Percentiles rank a stretch among this genome's conserved stretches.
phyloP scores from a whole-genome alignment of 495 filamentous ascomycete genomes.

The Bathelium albidoporum region DNA sequence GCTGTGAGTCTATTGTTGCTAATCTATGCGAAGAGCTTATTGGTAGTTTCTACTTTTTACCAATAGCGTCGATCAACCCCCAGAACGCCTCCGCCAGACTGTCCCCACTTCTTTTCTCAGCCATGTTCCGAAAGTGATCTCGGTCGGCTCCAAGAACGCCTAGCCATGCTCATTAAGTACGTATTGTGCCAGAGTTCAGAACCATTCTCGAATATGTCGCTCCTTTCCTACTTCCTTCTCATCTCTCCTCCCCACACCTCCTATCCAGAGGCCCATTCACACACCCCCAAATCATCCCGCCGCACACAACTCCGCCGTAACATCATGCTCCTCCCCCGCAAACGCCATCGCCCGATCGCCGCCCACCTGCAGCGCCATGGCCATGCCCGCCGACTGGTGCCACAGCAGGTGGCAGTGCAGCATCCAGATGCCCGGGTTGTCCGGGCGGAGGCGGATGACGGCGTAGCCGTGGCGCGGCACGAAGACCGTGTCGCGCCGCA shows the following conservation, averaged over 20 bases:
- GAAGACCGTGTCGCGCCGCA: conserved; percentile 23
- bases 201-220: too few species aligned
- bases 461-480: conserved; percentile 20
- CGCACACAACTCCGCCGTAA: neutral
- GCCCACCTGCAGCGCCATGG: conserved; percentile 19
- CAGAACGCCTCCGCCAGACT: neutral
- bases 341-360: neutral
- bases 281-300: neutral
- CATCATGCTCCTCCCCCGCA: neutral
- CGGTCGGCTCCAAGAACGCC: neutral
- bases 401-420: conserved; percentile 23
- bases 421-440: conserved; percentile 25
- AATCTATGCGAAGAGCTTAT: neutral
- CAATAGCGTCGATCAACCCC: neutral
- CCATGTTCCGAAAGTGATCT: neutral
- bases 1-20: neutral
- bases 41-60: neutral
- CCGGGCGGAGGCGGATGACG: conserved; percentile 17
- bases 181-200: too few species aligned
- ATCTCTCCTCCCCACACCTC: too few species aligned
- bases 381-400: conserved; percentile 22
- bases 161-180: neutral
- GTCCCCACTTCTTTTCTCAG: neutral
- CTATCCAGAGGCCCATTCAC: too few species aligned
- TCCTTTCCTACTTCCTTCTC: too few species aligned